These are phyloP conservation scores for Entomortierella beljakovae DNA, from an alignment of 192 early-diverging fungal genomes.

Conservation along the genomic window DNA sequence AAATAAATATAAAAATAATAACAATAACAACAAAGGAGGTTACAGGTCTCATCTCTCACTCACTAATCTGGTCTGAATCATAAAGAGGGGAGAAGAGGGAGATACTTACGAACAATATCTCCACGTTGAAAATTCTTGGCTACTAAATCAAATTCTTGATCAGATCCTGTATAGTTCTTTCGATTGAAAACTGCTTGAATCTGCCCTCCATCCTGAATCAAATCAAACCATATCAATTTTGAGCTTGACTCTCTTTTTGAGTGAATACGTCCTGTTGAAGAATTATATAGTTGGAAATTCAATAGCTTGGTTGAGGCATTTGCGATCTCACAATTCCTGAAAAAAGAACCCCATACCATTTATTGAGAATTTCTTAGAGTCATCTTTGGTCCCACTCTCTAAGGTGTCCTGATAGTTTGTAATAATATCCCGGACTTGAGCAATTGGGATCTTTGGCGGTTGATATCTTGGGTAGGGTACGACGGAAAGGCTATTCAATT, in stretches of 20 bases:
- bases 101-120: slow-evolving; percentile 68
- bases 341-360: slow-evolving; percentile 10
- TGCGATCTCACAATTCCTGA: background rate
- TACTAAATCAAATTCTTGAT: slow-evolving; percentile 54
- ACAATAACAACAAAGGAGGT: too few relatives aligned
- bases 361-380: slow-evolving; percentile 22
- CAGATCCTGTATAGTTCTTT: slow-evolving; percentile 45
- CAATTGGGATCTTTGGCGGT: slow-evolving; percentile 6
- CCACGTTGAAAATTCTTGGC: slow-evolving; percentile 67
- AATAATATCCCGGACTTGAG: slow-evolving; percentile 21
- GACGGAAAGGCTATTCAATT: slow-evolving; percentile 20
- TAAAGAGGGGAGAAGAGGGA: background rate
- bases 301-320: background rate
- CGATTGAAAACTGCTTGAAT: slow-evolving; percentile 78
- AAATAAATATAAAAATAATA: background rate
- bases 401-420: slow-evolving; percentile 18
- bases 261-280: slow-evolving; percentile 67
- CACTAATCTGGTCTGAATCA: background rate
- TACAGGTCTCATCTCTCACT: too few relatives aligned
- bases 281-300: background rate
- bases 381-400: slow-evolving; percentile 28
- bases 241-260: slow-evolving; percentile 77
- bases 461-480: slow-evolving; percentile 45
- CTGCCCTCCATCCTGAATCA: slow-evolving; percentile 66
- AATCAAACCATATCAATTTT: slow-evolving; percentile 80